phyloP scores from a whole-genome alignment of 345 rosid species.

The Excoecaria agallocha region DNA sequence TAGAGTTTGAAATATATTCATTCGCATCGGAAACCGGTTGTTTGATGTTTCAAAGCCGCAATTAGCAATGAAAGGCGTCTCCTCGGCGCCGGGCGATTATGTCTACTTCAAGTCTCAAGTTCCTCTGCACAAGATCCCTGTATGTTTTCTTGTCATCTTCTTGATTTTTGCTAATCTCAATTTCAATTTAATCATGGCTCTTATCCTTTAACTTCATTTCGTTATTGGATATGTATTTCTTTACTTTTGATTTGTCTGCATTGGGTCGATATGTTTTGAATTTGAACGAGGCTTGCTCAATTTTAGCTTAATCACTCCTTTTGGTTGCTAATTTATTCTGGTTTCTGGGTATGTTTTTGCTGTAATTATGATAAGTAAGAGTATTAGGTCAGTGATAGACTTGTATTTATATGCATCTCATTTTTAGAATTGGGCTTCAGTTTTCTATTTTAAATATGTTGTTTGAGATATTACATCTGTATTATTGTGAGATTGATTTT shows the following conservation, averaged over 20 bases:
- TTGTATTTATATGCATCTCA: background rate
- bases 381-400: background rate
- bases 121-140: constrained; percentile 99
- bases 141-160: constrained; percentile 28
- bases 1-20: background rate
- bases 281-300: constrained; percentile 6
- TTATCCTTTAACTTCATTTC: constrained; percentile 2
- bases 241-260: background rate
- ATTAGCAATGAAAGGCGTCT: constrained; percentile 90
- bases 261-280: background rate
- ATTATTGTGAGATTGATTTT: background rate
- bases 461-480: no score
- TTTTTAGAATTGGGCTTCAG: background rate
- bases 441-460: no score
- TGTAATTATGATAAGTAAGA: background rate
- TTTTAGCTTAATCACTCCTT: background rate
- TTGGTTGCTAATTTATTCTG: constrained; percentile 10
- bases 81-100: constrained; percentile 98
- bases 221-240: constrained; percentile 16
- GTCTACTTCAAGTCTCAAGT: constrained; percentile 98
- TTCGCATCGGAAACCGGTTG: background rate
- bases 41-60: constrained; percentile 23
- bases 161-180: constrained; percentile 5
- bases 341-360: background rate
- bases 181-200: constrained; percentile 10